Evolutionary conservation across 352 stramenopile species (phyloP).

Genomic region (Globisporangium nunn): DNA sequence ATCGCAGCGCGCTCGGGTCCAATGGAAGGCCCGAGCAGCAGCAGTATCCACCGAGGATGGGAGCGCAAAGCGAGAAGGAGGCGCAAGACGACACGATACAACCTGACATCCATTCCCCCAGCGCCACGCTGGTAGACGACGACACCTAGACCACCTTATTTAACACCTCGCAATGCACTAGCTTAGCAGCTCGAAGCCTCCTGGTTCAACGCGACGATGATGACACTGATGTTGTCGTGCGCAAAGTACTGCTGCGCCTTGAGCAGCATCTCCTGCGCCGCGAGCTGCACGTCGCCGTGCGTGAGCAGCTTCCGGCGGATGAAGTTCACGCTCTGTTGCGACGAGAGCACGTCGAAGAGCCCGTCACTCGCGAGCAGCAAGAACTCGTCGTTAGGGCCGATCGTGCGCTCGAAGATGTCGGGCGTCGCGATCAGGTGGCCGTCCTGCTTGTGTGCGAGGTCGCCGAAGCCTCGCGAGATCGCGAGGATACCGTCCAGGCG

Average conservation of each 20-base stretch:
- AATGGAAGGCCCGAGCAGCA: slow-evolving; percentile 8
- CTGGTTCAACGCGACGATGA: slow-evolving; percentile 85
- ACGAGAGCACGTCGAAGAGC: slow-evolving; percentile 88
- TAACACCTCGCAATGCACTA: slow-evolving; percentile 8
- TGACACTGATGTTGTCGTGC: slow-evolving; percentile 89
- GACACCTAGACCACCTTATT: slow-evolving; percentile 12
- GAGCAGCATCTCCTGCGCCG: slow-evolving; percentile 80
- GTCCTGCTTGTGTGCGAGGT: slow-evolving; percentile 85
- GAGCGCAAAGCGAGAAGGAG: background rate
- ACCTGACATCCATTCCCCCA: background rate
- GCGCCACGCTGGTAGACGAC: background rate
- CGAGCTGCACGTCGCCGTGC: slow-evolving; percentile 86
- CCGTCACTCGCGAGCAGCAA: slow-evolving; percentile 89
- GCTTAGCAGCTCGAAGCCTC: slow-evolving; percentile 11
- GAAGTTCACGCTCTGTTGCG: slow-evolving; percentile 89
- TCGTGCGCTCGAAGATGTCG: slow-evolving; percentile 63
- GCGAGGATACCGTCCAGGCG: slow-evolving; percentile 83
- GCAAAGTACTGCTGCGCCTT: slow-evolving; percentile 87
- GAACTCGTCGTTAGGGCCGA: slow-evolving; percentile 78
- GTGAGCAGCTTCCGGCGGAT: slow-evolving; percentile 81
- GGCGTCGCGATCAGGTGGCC: slow-evolving; percentile 82
- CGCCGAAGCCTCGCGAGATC: slow-evolving; percentile 85
- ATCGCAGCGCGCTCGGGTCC: slow-evolving; percentile 1
- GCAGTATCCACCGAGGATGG: too few species aligned
- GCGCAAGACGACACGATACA: background rate